Conservation (phyloP, 2,329 filamentous ascomycete genomes). For the Trichoderma hamatum region DNA sequence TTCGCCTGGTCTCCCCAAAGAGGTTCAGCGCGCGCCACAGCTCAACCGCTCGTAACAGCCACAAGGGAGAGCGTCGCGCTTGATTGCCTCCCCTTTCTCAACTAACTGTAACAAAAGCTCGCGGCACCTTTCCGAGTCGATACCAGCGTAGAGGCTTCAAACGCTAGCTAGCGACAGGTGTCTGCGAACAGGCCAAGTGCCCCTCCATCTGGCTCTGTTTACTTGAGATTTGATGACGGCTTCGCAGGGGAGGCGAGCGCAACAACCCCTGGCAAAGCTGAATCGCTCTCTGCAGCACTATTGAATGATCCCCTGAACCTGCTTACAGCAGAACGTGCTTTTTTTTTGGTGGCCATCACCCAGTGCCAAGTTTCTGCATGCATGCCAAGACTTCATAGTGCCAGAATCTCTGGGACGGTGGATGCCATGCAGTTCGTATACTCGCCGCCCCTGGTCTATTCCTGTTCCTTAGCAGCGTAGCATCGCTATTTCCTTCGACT, state of each 20-base stretch:
- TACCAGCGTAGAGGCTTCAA: constrained; percentile 15
- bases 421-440: neutral
- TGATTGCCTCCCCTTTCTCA: constrained; percentile 9
- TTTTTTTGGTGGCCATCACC: neutral
- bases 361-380: neutral
- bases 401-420: neutral
- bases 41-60: neutral
- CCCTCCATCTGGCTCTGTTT: neutral
- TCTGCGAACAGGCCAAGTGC: neutral
- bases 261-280: constrained; percentile 4
- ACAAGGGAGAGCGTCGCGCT: neutral
- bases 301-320: constrained; percentile 11
- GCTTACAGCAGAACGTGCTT: neutral
- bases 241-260: neutral
- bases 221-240: constrained; percentile 2
- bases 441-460: neutral
- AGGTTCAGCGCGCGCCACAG: constrained; percentile 10
- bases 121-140: neutral
- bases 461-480: neutral
- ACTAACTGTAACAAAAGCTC: neutral
- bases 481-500: neutral
- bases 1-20: constrained; percentile 1
- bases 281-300: constrained; percentile 10
- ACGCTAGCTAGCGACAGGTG: neutral
- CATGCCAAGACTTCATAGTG: neutral